Base-by-base conservation (phyloP, 768 basidiomycete species). In the Trametopsis cervina region DNA sequence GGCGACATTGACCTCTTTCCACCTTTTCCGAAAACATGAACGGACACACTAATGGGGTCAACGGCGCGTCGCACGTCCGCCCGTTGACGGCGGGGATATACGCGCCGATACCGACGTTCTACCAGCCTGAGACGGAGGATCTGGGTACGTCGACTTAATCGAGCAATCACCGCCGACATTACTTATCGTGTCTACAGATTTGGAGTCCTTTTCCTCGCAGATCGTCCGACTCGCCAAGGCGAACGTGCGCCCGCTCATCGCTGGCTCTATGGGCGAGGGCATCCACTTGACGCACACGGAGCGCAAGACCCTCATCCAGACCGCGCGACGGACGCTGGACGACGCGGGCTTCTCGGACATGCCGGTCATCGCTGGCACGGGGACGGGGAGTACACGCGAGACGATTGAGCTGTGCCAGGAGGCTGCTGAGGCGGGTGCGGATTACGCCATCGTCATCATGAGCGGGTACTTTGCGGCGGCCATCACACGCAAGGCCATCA, bases 91-190 rank as follows among this genome's bases (percentile, higher is more conserved):
- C 88, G 21, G 90, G 92, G 40, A 79, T 95, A 49, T 93, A 77
- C 66, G 85, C 88, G 6, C 93, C 93, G 24, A 79, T 95, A 57
- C 89, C 85, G 26, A 79, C 90, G n/a, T 94, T 95, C 72, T 94
- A 89, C 73, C 63, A 80, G 18, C 71, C 74, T 1, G 76, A 74
- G 33, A 77, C 81, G 36, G 88, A 94, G 65, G 89, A 93, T 56
- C 77, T 95, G 46, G 91, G 90, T 89, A 58, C 61, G 79, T 70
- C 29, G 38, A 18, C 12, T 26, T 17, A 42, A n/a, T n/a, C 26
- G n/a, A 17, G 15, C 22, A 21, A 37, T 12, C 36, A 27, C 11
- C 20, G n/a, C 15, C 22, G 33, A 10, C 27, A 10, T 7, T 18
- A 46, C 21, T 22, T 3, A 10, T 22, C n/a, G 43, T 29, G 17